These are phyloP conservation scores for Cladosporium cucumerinum DNA, from an alignment of 2,329 filamentous ascomycete genomes.

Conservation along the genomic window DNA sequence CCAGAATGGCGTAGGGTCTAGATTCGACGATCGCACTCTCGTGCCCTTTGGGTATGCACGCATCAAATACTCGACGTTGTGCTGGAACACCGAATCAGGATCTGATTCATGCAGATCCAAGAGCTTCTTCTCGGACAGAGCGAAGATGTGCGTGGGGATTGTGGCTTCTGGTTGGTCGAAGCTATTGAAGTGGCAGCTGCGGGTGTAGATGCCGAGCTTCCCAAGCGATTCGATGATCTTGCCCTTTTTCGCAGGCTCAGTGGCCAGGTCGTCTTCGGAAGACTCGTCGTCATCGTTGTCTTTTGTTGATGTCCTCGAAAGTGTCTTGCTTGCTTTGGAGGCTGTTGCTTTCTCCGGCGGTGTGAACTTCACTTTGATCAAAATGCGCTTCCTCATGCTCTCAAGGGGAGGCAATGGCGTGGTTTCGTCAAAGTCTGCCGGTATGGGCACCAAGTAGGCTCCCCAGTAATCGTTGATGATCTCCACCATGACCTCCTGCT, in stretches of 20 bases:
- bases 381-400: constrained; percentile 73
- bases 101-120: constrained; percentile 63
- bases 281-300: constrained; percentile 30
- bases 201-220: constrained; percentile 77
- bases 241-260: constrained; percentile 44
- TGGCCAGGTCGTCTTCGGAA: constrained; percentile 38
- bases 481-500: constrained; percentile 88
- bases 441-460: constrained; percentile 65
- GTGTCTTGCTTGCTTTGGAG: constrained; percentile 16
- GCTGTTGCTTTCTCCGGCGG: constrained; percentile 35
- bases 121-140: constrained; percentile 59
- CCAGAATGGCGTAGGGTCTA: constrained; percentile 84
- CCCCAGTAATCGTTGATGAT: constrained; percentile 92
- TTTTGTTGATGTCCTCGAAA: constrained; percentile 17
- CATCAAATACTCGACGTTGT: constrained; percentile 81
- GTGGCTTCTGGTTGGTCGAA: constrained; percentile 61
- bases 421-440: constrained; percentile 42
- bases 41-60: constrained; percentile 82
- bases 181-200: constrained; percentile 74
- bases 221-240: constrained; percentile 70
- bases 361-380: constrained; percentile 51
- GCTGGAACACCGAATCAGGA: constrained; percentile 64
- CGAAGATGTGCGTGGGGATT: constrained; percentile 62
- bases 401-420: constrained; percentile 64
- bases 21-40: constrained; percentile 78